Base-by-base conservation (phyloP, 75 land plant genomes). In the Cupressus sempervirens region DNA sequence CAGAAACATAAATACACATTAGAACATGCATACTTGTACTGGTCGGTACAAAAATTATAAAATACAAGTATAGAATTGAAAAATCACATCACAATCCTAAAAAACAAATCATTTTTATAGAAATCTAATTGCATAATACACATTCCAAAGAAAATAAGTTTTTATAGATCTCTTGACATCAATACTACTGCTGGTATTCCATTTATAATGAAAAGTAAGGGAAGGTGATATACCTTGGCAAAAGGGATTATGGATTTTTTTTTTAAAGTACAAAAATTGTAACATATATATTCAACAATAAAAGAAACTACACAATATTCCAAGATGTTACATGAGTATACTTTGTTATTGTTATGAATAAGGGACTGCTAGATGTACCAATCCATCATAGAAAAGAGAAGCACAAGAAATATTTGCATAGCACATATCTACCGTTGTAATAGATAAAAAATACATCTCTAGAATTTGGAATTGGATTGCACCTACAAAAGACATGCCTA, bases 1-100 rank as follows among this genome's bases (percentile, higher is more conserved):
- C 54, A 34, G 32, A 87, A 72, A 12, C 83, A 84, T 45, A 84
- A 77, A 7, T 20, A 23, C 23, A 75, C 18, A 75, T 75, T 38
- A 76, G 11, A 76, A 8, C 79, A 76, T 18, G 20, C 43, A 18
- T 20, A 76, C 8, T 36, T 14, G 2, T 76, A 32, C 40, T 10
- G 4, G 26, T 36, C 6, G 2, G 26, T 76, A 76, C 6, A 20
- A 2, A 76, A 36, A 38, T 3, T 38, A 36, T 40, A 76, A 1
- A 23, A 62, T 62, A 62, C n/a, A 62, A 1, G n/a, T 62, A 26
- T 26, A 62, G 67, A 62, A 23, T 62, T 23, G 1, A 62, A 62
- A 62, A 23, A 62, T 20, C 67, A 23, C 7, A 23, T 26, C 67
- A 62, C 26, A 62, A 62, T 62, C 67, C 67, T 1, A 62, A 62